These are phyloP conservation scores for Nothophytophthora sp. DNA, from an alignment of 352 stramenopile genomes.

Conservation along the genomic window DNA sequence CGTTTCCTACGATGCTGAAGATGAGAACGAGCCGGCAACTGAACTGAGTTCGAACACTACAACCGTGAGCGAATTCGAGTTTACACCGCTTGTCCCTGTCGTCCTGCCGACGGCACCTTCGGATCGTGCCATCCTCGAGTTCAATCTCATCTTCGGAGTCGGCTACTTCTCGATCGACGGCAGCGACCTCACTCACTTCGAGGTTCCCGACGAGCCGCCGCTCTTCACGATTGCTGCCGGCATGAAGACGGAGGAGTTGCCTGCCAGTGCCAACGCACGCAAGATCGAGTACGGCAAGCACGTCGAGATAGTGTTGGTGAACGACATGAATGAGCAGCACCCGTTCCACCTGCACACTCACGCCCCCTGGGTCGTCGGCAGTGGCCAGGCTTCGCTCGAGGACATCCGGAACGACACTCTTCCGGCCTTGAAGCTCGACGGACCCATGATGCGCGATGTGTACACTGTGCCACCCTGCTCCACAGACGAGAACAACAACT, in stretches of 20 bases:
- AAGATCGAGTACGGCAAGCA: conserved; percentile 27
- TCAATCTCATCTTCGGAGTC: conserved; percentile 17
- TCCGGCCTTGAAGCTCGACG: conserved; percentile 25
- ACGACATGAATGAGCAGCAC: conserved; percentile 32
- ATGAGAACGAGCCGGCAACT: conserved; percentile 10
- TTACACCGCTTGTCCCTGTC: conserved; percentile 9
- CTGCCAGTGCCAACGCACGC: conserved; percentile 10
- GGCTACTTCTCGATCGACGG: conserved; percentile 30
- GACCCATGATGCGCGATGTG: conserved; percentile 27
- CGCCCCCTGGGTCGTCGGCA: conserved; percentile 29
- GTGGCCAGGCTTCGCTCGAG: conserved; percentile 20
- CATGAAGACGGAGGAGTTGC: conserved; percentile 19
- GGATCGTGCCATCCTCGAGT: conserved; percentile 19
- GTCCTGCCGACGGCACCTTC: conserved; percentile 13
- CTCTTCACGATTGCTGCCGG: conserved; percentile 26
- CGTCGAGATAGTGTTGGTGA: conserved; percentile 35
- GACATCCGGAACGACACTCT: conserved; percentile 19
- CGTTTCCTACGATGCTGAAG: conserved; percentile 8
- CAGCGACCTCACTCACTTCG: conserved; percentile 19
- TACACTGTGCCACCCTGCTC: conserved; percentile 32
- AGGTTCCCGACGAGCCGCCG: conserved; percentile 12
- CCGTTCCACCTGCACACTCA: conserved; percentile 45
- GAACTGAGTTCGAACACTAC: conserved; percentile 5
- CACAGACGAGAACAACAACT: conserved; percentile 14
- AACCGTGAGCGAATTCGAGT: conserved; percentile 21